Conservation (phyloP, 2,329 filamentous ascomycete species). For the Trichoderma koningii region DNA sequence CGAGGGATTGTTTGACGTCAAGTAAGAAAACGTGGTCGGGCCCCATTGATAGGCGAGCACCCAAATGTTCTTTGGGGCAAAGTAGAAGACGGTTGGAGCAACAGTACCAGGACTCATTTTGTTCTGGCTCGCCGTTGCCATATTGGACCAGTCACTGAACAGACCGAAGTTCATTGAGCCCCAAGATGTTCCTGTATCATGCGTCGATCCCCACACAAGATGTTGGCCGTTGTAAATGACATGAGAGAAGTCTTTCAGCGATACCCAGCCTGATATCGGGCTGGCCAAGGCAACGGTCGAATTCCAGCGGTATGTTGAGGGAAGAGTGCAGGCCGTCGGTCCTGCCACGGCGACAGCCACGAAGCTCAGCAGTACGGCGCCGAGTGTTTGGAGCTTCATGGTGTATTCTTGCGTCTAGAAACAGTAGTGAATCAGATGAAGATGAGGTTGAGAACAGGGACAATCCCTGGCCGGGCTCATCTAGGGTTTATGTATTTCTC, state of each 20-base stretch:
- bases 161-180: slow-evolving; percentile 15
- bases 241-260: slow-evolving; percentile 8
- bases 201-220: slow-evolving; percentile 7
- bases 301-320: slow-evolving; percentile 15
- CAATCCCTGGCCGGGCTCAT: too few species aligned
- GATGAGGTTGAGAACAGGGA: too few species aligned
- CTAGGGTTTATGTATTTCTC: too few species aligned
- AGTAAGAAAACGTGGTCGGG: slow-evolving; percentile 8
- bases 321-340: slow-evolving; percentile 5
- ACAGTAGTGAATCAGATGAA: too few species aligned
- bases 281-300: slow-evolving; percentile 8
- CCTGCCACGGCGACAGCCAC: neutral
- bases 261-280: slow-evolving; percentile 8
- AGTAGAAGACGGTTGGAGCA: slow-evolving; percentile 2
- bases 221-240: slow-evolving; percentile 18
- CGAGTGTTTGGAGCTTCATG: neutral
- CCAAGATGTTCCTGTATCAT: slow-evolving; percentile 1
- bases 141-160: neutral
- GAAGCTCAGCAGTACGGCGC: neutral
- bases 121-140: slow-evolving; percentile 10
- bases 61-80: slow-evolving; percentile 8
- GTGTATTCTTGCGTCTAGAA: neutral
- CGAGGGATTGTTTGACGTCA: neutral
- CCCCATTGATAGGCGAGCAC: slow-evolving; percentile 18
- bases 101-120: neutral